Evolutionary conservation across 1,139 yeast genomes (phyloP).

Genomic region (Blastobotrys petasosporus): DNA sequence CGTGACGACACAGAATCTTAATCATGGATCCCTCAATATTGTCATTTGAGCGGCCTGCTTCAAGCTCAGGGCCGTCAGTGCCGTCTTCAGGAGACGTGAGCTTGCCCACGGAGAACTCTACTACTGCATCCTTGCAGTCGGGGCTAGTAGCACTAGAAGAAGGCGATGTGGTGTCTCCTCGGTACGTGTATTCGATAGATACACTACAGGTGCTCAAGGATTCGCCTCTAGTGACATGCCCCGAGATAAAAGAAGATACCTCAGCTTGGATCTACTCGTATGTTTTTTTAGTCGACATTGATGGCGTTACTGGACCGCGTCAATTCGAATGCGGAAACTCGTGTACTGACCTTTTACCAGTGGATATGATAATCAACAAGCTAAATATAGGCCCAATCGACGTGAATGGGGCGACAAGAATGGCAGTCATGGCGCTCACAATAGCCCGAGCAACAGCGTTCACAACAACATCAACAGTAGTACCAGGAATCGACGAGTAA

Average conservation of each 20-base stretch:
- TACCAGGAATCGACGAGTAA: constrained; percentile 4
- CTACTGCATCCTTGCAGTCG: no score
- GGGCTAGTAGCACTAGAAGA: background rate
- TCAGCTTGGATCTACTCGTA: constrained; percentile 4
- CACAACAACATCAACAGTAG: constrained; percentile 9
- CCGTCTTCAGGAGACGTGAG: no score
- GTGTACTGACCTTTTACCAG: background rate
- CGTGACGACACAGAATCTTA: no score
- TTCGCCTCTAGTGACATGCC: constrained; percentile 22
- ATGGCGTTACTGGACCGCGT: no score
- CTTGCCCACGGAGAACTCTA: no score
- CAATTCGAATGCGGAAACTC: no score
- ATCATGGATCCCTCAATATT: no score
- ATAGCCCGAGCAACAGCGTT: constrained; percentile 6
- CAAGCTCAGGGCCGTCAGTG: no score
- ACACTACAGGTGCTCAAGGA: constrained; percentile 16
- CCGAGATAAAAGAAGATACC: constrained; percentile 14
- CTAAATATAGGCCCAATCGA: background rate
- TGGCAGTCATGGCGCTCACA: constrained; percentile 2
- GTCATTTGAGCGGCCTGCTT: no score
- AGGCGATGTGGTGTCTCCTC: background rate
- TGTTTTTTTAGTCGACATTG: constrained; percentile 1
- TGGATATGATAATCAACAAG: background rate
- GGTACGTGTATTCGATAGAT: constrained; percentile 16
- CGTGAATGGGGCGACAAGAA: background rate